phyloP scores from a whole-genome alignment of 352 stramenopile genomes.

The Phytophthora megakarya region DNA sequence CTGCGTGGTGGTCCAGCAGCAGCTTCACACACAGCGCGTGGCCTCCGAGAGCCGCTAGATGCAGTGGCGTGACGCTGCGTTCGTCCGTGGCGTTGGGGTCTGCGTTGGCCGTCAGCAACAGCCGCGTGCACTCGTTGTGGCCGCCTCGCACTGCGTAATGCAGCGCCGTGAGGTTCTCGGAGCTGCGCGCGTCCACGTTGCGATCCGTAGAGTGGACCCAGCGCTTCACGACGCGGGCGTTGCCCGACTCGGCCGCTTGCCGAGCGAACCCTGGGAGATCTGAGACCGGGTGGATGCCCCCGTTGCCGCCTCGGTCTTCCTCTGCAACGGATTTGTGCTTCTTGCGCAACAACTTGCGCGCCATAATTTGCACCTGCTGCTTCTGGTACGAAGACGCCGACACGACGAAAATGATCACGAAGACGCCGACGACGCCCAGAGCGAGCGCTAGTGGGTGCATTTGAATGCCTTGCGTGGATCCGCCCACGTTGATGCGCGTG shows the following conservation, averaged over 20 bases:
- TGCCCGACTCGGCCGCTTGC: slow-evolving; percentile 72
- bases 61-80: slow-evolving; percentile 71
- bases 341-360: slow-evolving; percentile 74
- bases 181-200: slow-evolving; percentile 70
- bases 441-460: slow-evolving; percentile 76
- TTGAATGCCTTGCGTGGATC: slow-evolving; percentile 22
- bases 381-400: slow-evolving; percentile 78
- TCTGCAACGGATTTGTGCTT: slow-evolving; percentile 57
- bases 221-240: slow-evolving; percentile 79
- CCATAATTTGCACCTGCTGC: slow-evolving; percentile 81
- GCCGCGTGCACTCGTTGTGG: slow-evolving; percentile 78
- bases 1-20: slow-evolving; percentile 76
- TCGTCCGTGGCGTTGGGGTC: slow-evolving; percentile 80
- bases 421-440: slow-evolving; percentile 59
- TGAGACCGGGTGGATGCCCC: slow-evolving; percentile 29
- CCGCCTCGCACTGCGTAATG: slow-evolving; percentile 76
- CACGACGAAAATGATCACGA: slow-evolving; percentile 70
- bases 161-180: slow-evolving; percentile 80
- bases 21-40: slow-evolving; percentile 84
- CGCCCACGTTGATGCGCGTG: slow-evolving; percentile 30
- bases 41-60: slow-evolving; percentile 70
- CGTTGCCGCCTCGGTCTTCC: slow-evolving; percentile 30
- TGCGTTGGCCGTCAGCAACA: slow-evolving; percentile 61
- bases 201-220: slow-evolving; percentile 75
- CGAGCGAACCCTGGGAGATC: slow-evolving; percentile 70